Conservation (phyloP, 192 early-diverging fungal species). For the Piromyces finnis region DNA sequence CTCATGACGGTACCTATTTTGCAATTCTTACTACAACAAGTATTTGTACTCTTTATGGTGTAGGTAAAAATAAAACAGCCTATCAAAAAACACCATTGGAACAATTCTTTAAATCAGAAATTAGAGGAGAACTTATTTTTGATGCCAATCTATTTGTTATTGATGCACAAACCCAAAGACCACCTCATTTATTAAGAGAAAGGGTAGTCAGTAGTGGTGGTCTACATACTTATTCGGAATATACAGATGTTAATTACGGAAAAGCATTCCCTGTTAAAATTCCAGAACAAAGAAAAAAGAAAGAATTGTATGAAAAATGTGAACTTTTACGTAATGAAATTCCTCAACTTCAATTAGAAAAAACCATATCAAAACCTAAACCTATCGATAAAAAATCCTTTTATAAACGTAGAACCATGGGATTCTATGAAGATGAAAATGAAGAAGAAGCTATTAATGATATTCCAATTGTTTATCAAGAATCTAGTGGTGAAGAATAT, state of each 20-base stretch:
- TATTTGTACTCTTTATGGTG: conserved; percentile 49
- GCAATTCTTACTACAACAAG: conserved; percentile 54
- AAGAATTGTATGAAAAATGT: conserved; percentile 24
- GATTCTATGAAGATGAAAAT: background rate
- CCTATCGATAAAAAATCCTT: background rate
- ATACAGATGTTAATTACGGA: conserved; percentile 30
- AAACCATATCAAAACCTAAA: background rate
- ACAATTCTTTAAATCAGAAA: conserved; percentile 65
- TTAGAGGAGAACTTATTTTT: conserved; percentile 37
- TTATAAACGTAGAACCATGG: background rate
- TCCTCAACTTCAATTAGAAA: conserved; percentile 19
- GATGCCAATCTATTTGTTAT: conserved; percentile 45
- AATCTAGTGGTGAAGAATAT: background rate
- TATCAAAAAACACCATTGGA: conserved; percentile 26
- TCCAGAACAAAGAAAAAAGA: conserved; percentile 15
- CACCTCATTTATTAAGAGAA: conserved; percentile 41
- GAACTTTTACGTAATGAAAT: conserved; percentile 21
- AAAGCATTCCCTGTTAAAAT: conserved; percentile 26
- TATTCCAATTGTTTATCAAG: background rate
- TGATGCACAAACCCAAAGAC: conserved; percentile 50
- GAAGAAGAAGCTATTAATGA: background rate
- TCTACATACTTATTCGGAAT: conserved; percentile 44
- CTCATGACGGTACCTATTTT: conserved; percentile 53
- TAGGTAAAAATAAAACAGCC: conserved; percentile 23
- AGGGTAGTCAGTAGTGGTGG: conserved; percentile 23